Conservation (phyloP, 192 early-diverging fungal genomes). For the Coemansia reversa region DNA sequence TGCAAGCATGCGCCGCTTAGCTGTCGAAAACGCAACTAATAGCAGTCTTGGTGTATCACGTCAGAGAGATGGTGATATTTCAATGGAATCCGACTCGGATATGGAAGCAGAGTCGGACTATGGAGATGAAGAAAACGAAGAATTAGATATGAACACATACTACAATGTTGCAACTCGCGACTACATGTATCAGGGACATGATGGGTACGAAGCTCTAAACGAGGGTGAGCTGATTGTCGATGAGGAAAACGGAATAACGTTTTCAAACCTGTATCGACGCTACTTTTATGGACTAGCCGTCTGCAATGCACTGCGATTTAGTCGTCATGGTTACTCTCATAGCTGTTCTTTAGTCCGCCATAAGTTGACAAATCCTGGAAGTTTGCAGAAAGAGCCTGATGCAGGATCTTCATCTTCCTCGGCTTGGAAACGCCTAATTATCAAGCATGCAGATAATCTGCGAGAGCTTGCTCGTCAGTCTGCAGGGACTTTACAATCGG, state of each 20-base stretch:
- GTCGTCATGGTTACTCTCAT: constrained; percentile 23
- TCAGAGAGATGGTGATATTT: constrained; percentile 10
- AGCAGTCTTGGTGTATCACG: constrained; percentile 6
- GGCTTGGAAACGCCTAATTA: constrained; percentile 36
- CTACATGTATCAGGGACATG: constrained; percentile 65
- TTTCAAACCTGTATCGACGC: constrained; percentile 57
- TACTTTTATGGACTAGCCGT: constrained; percentile 64
- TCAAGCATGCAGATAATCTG: constrained; percentile 40
- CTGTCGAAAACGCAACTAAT: constrained; percentile 23
- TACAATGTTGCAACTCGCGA: constrained; percentile 62
- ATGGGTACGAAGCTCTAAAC: constrained; percentile 59
- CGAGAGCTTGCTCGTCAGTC: constrained; percentile 19
- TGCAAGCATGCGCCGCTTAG: constrained; percentile 19
- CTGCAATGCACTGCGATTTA: constrained; percentile 57
- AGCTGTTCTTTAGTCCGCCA: constrained; percentile 31
- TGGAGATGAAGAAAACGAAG: constrained; percentile 41
- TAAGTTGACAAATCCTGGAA: background rate
- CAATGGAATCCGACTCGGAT: constrained; percentile 29
- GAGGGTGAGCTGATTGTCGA: constrained; percentile 57
- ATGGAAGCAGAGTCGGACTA: constrained; percentile 27
- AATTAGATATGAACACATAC: constrained; percentile 50
- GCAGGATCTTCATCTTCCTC: background rate
- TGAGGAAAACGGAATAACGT: constrained; percentile 63
- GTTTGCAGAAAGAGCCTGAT: background rate
- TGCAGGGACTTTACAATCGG: too few species aligned